Evolutionary conservation across 2,329 filamentous ascomycete genomes (phyloP).

Genomic region (Colletotrichum viniferum): DNA sequence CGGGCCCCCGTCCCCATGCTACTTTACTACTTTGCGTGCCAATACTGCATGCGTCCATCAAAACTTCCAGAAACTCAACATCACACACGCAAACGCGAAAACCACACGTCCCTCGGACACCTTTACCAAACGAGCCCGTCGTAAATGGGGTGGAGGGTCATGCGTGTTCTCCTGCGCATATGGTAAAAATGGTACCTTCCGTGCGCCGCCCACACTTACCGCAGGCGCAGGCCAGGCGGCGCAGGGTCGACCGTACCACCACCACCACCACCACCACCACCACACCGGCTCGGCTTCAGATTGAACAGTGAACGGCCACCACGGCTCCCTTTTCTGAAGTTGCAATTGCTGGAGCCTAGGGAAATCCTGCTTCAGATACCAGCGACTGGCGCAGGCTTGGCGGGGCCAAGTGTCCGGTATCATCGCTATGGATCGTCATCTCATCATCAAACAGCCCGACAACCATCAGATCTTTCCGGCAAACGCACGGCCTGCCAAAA

Average conservation of each 20-base stretch:
- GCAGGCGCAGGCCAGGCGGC: background rate
- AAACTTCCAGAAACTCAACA: background rate
- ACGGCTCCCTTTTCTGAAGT: background rate
- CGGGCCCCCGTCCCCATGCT: background rate
- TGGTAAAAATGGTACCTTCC: background rate
- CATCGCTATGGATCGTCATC: background rate
- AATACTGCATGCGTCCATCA: background rate
- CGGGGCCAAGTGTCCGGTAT: background rate
- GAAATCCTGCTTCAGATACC: background rate
- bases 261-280: background rate
- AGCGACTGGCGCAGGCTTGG: background rate
- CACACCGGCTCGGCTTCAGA: constrained; percentile 10
- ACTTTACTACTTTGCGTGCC: background rate
- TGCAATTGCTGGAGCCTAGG: background rate
- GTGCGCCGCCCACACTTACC: background rate
- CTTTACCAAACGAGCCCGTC: background rate
- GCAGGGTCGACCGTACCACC: background rate
- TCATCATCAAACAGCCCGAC: background rate
- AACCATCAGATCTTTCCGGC: background rate
- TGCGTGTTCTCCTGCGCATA: background rate
- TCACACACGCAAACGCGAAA: constrained; percentile 8
- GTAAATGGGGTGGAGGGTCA: background rate
- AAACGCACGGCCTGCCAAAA: background rate
- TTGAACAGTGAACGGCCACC: background rate
- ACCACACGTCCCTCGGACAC: constrained; percentile 14